Conservation (phyloP, 345 rosid species). For the Hypericum androsaemum region DNA sequence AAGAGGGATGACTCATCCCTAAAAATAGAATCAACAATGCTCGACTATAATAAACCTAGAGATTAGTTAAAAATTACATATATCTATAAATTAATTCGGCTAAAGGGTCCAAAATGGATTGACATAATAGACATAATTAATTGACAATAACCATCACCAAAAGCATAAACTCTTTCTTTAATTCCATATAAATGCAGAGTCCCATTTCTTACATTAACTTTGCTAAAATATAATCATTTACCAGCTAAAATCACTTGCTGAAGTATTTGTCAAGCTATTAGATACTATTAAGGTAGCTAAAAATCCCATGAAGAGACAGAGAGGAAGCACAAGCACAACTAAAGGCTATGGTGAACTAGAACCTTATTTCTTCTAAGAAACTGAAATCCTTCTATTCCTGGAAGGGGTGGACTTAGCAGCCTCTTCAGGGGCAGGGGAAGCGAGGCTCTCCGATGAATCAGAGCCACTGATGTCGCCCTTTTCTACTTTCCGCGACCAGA, state of each 20-base stretch:
- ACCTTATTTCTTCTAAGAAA: conserved; percentile 29
- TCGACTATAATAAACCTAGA: too few species aligned
- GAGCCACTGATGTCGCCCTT: conserved; percentile 60
- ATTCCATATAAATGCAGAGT: too few species aligned
- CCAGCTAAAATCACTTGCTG: background rate
- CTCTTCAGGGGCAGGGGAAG: conserved; percentile 32
- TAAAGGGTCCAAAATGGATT: too few species aligned
- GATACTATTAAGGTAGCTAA: conserved; percentile 5
- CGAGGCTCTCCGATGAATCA: conserved; percentile 67
- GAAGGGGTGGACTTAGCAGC: conserved; percentile 59
- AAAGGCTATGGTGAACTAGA: conserved; percentile 4
- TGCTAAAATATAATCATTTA: conserved; percentile 18
- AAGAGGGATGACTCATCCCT: too few species aligned
- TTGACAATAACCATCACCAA: too few species aligned
- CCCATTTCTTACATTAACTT: too few species aligned
- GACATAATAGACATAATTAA: too few species aligned
- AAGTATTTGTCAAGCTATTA: conserved; percentile 12
- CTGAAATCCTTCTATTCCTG: conserved; percentile 59
- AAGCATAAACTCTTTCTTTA: too few species aligned
- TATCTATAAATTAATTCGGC: too few species aligned
- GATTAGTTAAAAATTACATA: too few species aligned
- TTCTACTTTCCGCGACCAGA: conserved; percentile 45
- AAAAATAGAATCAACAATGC: too few species aligned
- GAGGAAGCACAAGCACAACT: conserved; percentile 1
- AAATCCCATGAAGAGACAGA: background rate